These are phyloP conservation scores for Rubroshorea leprosula DNA, from an alignment of 345 rosid species.

Conservation along the genomic window DNA sequence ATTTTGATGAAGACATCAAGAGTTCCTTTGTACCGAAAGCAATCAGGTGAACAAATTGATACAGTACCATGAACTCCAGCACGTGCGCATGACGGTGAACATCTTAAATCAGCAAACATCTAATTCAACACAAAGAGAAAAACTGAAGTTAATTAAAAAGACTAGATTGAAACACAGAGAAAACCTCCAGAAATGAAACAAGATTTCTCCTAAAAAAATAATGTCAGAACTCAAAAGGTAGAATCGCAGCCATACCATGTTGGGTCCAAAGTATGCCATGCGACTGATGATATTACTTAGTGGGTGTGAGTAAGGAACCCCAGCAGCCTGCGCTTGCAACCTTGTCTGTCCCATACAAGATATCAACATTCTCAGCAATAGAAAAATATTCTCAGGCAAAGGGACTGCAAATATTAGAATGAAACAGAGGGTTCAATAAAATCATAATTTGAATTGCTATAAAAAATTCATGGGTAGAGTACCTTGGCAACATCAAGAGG, in stretches of 20 bases:
- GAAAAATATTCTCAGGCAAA: too few relatives aligned
- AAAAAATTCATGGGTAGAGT: too few relatives aligned
- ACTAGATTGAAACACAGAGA: background rate
- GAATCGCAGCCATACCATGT: slow-evolving; percentile 44
- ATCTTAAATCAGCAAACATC: slow-evolving; percentile 94
- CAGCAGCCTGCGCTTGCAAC: slow-evolving; percentile 98
- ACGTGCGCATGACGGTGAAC: slow-evolving; percentile 87
- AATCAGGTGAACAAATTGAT: slow-evolving; percentile 95
- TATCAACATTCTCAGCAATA: background rate
- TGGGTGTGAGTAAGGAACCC: slow-evolving; percentile 83
- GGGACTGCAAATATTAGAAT: background rate
- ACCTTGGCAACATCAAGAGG: slow-evolving; percentile 98
- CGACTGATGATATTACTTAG: slow-evolving; percentile 68
- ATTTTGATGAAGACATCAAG: slow-evolving; percentile 90
- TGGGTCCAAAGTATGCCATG: slow-evolving; percentile 92
- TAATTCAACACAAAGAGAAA: slow-evolving; percentile 22
- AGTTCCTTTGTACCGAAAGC: slow-evolving; percentile 95
- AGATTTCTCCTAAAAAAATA: background rate
- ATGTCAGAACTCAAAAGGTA: background rate
- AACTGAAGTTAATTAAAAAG: slow-evolving; percentile 5
- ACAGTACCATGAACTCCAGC: slow-evolving; percentile 99
- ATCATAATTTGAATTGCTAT: too few relatives aligned
- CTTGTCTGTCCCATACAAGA: slow-evolving; percentile 51
- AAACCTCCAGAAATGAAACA: background rate
- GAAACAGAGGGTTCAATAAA: background rate